Evolutionary conservation across 179 eudicot genomes (phyloP), one percentile per base, ranked within the genome.

Genomic region (Amaranthus tricolor): DNA sequence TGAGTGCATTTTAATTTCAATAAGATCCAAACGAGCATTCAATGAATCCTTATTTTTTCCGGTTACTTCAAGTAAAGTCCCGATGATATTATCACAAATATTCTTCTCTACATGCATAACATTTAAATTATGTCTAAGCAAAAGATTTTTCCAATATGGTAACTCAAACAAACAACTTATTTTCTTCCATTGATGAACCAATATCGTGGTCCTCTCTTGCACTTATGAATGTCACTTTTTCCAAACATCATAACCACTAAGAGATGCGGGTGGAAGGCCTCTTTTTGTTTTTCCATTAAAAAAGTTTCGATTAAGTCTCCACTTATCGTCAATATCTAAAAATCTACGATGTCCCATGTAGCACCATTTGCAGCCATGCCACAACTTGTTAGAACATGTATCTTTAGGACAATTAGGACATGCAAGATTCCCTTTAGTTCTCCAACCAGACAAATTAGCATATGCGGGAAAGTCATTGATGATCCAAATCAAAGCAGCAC

Each of bases 91-190:
- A 6, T 70, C 79, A 43, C 44, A 61, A 4, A 52, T 17, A 15
- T 74, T 63, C 58, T 74, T 74, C 9, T 74, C 77, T n/a, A 61
- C 43, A 21, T 72, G 76, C 76, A 72, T 72, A 9, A 72, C 66
- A 72, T 72, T 67, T 0, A 72, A 47, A 17, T 72, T 73, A 17
- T 76, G 79, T 9, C 74, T 7, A 6, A 74, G 24, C n/a, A 66
- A 13, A 3, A 44, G 56, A 47, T 65, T 16, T 56, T 9, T 65
- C 77, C 72, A 58, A 62, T 59, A 76, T 14, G 51, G 17, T 24
- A 68, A 52, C 13, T 68, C 57, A 49, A 68, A 60, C 8, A 77
- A 77, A 40, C 17, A 2, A 44, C 64, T 19, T 24, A 6, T 70
- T 12, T 70, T 77, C 24, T 76, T 76, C 68, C 73, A 76, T 49